phyloP scores from a whole-genome alignment of 2,329 filamentous ascomycete genomes.

The Aspergillus sp. region DNA sequence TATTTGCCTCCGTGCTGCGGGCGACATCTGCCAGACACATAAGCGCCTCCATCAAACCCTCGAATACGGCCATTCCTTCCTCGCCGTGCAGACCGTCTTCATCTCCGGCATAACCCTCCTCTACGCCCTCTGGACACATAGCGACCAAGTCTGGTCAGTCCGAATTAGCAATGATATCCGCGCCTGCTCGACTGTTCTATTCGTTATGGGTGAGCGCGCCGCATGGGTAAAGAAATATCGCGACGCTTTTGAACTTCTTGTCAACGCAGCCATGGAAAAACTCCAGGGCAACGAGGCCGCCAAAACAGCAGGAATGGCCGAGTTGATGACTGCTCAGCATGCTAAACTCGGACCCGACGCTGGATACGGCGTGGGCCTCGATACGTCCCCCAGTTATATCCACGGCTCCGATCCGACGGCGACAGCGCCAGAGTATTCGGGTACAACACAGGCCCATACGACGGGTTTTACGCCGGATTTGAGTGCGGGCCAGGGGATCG shows the following conservation, averaged over 20 bases:
- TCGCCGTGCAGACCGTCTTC: slow-evolving; percentile 41
- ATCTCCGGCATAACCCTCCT: slow-evolving; percentile 40
- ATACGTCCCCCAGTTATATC: not conserved
- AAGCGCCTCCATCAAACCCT: slow-evolving; percentile 39
- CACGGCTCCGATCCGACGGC: not conserved
- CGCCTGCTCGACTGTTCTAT: slow-evolving; percentile 50
- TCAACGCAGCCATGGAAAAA: slow-evolving; percentile 50
- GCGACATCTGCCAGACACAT: slow-evolving; percentile 39
- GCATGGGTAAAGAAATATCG: slow-evolving; percentile 50
- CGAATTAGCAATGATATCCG: slow-evolving; percentile 51
- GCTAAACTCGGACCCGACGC: slow-evolving; percentile 14
- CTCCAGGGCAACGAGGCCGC: slow-evolving; percentile 39
- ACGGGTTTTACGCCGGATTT: slow-evolving; percentile 12
- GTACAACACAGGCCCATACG: not conserved
- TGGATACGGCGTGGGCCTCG: not conserved
- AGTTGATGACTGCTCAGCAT: slow-evolving; percentile 41
- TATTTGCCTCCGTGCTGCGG: slow-evolving; percentile 39
- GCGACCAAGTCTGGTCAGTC: slow-evolving; percentile 50
- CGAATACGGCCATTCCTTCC: slow-evolving; percentile 41
- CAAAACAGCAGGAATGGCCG: slow-evolving; percentile 37
- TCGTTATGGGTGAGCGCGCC: slow-evolving; percentile 52
- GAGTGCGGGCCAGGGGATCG: not conserved
- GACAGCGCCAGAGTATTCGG: not conserved
- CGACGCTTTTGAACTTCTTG: slow-evolving; percentile 49
- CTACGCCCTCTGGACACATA: slow-evolving; percentile 43